Evolutionary conservation across 2,329 filamentous ascomycete species (phyloP).

Genomic region (Cyanodermella asteris): DNA sequence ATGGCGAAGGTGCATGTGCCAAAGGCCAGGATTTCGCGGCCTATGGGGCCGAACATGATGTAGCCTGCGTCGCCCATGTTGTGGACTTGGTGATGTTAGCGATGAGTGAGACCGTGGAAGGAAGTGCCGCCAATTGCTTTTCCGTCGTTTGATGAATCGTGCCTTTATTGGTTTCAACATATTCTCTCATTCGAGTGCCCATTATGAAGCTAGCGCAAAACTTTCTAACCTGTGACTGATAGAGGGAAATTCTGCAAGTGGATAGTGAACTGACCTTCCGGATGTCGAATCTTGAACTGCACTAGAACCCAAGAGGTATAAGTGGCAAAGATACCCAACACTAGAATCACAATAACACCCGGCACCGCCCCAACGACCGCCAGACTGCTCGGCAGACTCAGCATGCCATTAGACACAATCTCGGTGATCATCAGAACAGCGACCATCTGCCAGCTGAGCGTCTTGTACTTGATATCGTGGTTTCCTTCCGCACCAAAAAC

Average conservation of each 20-base stretch:
- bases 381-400: conserved; percentile 29
- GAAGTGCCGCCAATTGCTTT: too few species aligned
- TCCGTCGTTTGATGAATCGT: too few species aligned
- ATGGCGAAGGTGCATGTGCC: conserved; percentile 31
- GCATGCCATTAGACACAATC: conserved; percentile 32
- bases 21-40: conserved; percentile 26
- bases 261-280: conserved; percentile 23
- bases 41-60: conserved; percentile 30
- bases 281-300: conserved; percentile 31
- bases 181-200: too few species aligned
- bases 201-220: too few species aligned
- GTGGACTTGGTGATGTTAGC: conserved; percentile 24
- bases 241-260: too few species aligned
- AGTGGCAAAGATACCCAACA: conserved; percentile 28
- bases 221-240: too few species aligned
- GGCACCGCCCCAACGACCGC: conserved; percentile 31
- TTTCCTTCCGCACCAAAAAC: too few species aligned
- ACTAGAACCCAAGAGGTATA: conserved; percentile 29
- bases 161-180: too few species aligned
- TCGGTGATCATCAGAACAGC: conserved; percentile 34
- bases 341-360: conserved; percentile 28
- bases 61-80: conserved; percentile 34
- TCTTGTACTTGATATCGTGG: conserved; percentile 37
- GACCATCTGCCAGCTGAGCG: conserved; percentile 29
- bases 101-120: too few species aligned